Evolutionary conservation across 2,329 filamentous ascomycete genomes (phyloP), one percentile per base, ranked within the genome.

Genomic region (Boeremia exigua): DNA sequence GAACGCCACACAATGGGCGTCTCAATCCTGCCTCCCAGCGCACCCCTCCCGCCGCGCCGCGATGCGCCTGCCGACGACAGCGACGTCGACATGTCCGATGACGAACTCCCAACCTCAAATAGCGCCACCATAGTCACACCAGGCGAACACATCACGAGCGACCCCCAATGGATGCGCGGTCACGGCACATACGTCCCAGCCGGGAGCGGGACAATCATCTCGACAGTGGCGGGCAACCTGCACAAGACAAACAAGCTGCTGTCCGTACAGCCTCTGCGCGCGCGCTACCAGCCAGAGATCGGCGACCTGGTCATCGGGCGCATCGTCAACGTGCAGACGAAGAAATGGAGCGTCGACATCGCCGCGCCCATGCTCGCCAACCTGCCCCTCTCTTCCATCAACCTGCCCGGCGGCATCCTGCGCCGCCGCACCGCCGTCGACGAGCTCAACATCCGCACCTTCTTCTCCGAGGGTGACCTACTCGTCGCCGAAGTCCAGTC

Each of bases 141-240:
- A 0, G 95, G 94, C 69, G 90, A 96, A 73, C 79, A 89, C 58
- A 91, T 98, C 66, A 97, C 94, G 10, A 85, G 88, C 62, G 92
- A 97, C 76, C 84, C 92, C n/a, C 92, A 97, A 81, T 98, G 92
- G 92, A 98, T 98, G 94, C 78, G 92, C 79, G 95, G 95, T 69
- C 95, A 99, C 79, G 95, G 95, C 65, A 99, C 95, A 45, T 96
- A 91, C 75, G 82, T 90, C 42, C 84, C 85, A 15, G 76, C 83
- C 4, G 75, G 79, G 42, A 82, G 84, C 47, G 85, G 84, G 4
- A 83, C 87, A 56, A 99, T 99, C 72, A 86, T 89, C 54, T 93
- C 92, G 43, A 96, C 95, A 6, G 89, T 99, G 29, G 93, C 93
- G 6, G 95, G 95, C 69, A 94, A 89, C 6, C 83, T 98, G 32